Evolutionary conservation across 2,329 filamentous ascomycete genomes (phyloP), one percentile per base, ranked within the genome.

Genomic region (Pleurostoma richardsiae): DNA sequence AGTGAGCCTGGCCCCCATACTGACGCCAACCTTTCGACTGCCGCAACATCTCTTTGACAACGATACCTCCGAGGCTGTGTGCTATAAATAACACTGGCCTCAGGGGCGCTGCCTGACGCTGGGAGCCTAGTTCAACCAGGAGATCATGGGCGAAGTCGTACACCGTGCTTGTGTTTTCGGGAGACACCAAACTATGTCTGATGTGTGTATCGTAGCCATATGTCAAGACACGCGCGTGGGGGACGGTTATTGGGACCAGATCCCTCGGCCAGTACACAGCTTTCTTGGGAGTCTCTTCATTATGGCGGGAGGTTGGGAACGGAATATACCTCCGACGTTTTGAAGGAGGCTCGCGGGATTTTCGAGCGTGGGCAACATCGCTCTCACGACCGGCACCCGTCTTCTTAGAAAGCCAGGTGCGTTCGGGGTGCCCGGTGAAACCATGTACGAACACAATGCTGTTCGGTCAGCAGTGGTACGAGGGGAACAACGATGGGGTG

Each of bases 391-490:
- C 29, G 8, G 30, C n/a, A 31, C 39, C 11, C 11, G 40, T 38
- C 11, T 43, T 45, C 33, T 49, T 48, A 30, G 52, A 41, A 6
- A 47, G 59, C 61, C 61, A 64, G 26, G 61, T 60, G 26, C 52
- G 54, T 3, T 63, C 56, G 0, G 62, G 61, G 39, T 65, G 62
- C 10, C 60, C 59, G 1, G 61, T 61, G 10, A 61, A 48, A 27
- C 62, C 61, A 8, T 61, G 56, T 28, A 65, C 53, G 43, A 65
- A 52, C 19, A 65, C 49, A 38, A 65, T 59, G 49, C 62, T 65
- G 48, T 29, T n/a, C 33, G n/a, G 8, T 36, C 8, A 36, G 8
- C n/a, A 36, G 10, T 39, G 0, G 7, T 38, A 43, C 45, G 43
- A 43, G 38, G 11, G 4, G 19, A 8, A 36, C 2, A 8, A 10